A percentile compares a stretch with the other conserved stretches of the same genome.
Conservation (phyloP, 495 filamentous ascomycete species). For the Parathielavia appendiculata region DNA sequence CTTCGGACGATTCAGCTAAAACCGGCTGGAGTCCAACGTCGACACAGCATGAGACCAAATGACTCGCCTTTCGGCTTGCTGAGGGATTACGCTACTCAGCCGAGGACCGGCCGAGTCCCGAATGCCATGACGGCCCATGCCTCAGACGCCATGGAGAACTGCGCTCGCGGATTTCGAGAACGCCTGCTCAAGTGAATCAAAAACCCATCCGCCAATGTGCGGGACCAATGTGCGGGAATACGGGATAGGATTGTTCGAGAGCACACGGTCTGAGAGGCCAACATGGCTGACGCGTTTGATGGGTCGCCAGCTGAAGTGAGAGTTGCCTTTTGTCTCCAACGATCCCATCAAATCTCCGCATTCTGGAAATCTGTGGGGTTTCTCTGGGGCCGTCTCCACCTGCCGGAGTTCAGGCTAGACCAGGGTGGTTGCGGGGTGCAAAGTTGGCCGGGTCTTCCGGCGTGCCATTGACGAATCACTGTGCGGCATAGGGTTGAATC, state of each 20-base stretch:
- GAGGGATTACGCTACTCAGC: slow-evolving; percentile 15
- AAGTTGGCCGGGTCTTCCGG: not conserved
- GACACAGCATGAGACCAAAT: too few relatives aligned
- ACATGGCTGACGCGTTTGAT: too few relatives aligned
- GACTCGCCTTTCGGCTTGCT: slow-evolving; percentile 15
- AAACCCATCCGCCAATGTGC: not conserved
- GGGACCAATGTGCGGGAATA: not conserved
- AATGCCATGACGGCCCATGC: not conserved
- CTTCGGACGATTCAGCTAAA: not conserved
- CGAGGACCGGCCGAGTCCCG: slow-evolving; percentile 12
- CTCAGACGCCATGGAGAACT: slow-evolving; percentile 2
- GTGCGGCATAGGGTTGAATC: not conserved
- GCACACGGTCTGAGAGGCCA: too few relatives aligned
- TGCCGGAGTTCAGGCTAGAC: slow-evolving; percentile 7
- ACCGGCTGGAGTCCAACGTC: not conserved
- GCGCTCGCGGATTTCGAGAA: slow-evolving; percentile 14
- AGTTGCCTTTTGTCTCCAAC: not conserved
- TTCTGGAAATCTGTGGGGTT: slow-evolving; percentile 8
- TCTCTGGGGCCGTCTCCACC: slow-evolving; percentile 1
- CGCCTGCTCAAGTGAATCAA: not conserved
- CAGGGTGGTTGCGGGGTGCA: slow-evolving; percentile 19
- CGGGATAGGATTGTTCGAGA: not conserved
- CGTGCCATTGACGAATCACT: slow-evolving; percentile 20
- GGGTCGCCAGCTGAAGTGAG: not conserved
- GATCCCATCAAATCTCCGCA: slow-evolving; percentile 12